Evolutionary conservation across 768 basidiomycete species (phyloP), one percentile per base, ranked within the genome.

Genomic region (Lentinula lateritia): DNA sequence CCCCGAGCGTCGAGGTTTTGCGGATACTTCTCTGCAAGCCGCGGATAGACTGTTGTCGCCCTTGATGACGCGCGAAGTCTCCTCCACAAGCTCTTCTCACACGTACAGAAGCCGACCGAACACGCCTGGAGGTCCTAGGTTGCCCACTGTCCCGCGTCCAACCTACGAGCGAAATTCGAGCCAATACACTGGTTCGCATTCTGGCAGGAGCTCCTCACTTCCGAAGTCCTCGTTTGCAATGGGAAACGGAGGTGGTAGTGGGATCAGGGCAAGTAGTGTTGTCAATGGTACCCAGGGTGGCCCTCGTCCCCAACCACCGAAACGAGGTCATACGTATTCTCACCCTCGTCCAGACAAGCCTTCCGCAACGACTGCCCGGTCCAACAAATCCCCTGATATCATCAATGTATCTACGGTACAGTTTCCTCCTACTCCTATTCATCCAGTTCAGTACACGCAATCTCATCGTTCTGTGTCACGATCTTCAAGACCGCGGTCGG

Each of bases 251-350:
- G 46, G 46, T 36, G 10, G 41, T 48, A 18, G 15, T n/a, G 45
- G 41, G 23, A 15, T 15, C 36, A 59, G 46, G 38, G 45, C 35
- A 6, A 28, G n/a, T 35, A 50, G 58, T 32, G 66, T 71, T 38
- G 50, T 68, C 32, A 69, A 65, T 52, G 58, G 62, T 16, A 66
- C 66, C 6, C 65, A 68, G 48, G 65, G 66, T 41, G 74, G 71
- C 1, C 69, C 74, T 28, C 72, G 74, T 18, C 71, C 74, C 0
- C 67, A 68, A 32, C 72, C 71, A 60, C 70, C 77, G 12, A 71
- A 74, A 60, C 73, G 75, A 61, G 78, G 77, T 23, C 67, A 76
- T 61, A 76, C 78, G 4, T 73, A 72, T 60, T 74, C 74, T 18
- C 61, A 70, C 32, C 53, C 57, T 20, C 46, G 45, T n/a, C 10